Conservation (phyloP, 2,329 filamentous ascomycete genomes). For the Colletotrichum horii region DNA sequence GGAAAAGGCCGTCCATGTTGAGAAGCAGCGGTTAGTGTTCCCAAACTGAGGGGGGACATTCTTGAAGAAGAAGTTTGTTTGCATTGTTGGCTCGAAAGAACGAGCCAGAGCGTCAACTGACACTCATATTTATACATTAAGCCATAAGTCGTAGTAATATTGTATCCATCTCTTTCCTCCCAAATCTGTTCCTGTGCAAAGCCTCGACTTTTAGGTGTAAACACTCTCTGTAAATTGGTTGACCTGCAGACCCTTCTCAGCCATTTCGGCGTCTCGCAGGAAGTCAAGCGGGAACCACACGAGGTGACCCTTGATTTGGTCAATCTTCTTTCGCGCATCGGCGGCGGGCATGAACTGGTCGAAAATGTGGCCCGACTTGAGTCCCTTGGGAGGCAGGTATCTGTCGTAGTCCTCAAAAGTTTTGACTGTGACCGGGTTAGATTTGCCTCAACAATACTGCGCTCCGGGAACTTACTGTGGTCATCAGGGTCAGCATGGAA, state of each 20-base stretch:
- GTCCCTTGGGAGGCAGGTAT: slow-evolving; percentile 72
- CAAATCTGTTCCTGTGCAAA: slow-evolving; percentile 53
- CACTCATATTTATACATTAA: slow-evolving; percentile 5
- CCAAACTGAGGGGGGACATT: fast-evolving
- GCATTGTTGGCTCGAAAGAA: neutral
- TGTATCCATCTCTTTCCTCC: neutral
- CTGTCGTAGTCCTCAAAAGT: slow-evolving; percentile 89
- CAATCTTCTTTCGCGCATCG: slow-evolving; percentile 77
- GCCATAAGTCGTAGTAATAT: neutral
- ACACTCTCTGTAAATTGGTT: slow-evolving; percentile 89
- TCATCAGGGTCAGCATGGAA: slow-evolving; percentile 93
- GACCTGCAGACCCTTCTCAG: slow-evolving; percentile 84
- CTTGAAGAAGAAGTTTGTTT: neutral
- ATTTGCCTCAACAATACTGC: neutral
- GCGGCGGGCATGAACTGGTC: slow-evolving; percentile 76
- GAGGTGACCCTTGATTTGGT: slow-evolving; percentile 80
- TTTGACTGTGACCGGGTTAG: slow-evolving; percentile 61
- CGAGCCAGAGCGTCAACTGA: neutral
- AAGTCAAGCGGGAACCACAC: slow-evolving; percentile 97
- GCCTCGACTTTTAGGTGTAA: slow-evolving; percentile 61
- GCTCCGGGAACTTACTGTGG: slow-evolving; percentile 57
- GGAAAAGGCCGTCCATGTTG: neutral
- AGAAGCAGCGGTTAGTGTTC: neutral
- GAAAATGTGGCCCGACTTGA: slow-evolving; percentile 86
- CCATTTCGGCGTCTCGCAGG: slow-evolving; percentile 84